Conservation (phyloP, 2,329 filamentous ascomycete genomes). For the Scortechinia acanthostroma region DNA sequence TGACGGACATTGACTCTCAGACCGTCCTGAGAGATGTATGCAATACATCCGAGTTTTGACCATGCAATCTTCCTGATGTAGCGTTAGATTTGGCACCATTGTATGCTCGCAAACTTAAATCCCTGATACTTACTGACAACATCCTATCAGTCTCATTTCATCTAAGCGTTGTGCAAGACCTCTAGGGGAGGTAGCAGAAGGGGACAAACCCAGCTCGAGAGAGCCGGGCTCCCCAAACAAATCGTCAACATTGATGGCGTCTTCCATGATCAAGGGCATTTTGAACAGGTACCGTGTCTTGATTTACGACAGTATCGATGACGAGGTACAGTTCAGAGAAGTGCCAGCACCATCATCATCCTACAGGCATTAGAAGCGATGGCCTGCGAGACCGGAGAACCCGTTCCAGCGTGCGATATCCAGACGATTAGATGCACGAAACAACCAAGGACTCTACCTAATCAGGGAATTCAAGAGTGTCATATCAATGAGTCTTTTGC, state of each 20-base stretch:
- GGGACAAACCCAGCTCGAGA: background rate
- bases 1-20: background rate
- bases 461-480: too few relatives aligned
- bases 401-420: too few relatives aligned
- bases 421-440: too few relatives aligned
- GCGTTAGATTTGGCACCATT: background rate
- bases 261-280: background rate
- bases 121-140: background rate
- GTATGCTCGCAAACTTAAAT: background rate
- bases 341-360: too few relatives aligned
- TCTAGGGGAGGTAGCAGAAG: background rate
- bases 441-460: too few relatives aligned
- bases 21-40: background rate
- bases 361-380: too few relatives aligned
- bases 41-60: background rate
- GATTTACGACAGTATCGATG: too few relatives aligned
- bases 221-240: background rate
- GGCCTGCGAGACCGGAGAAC: too few relatives aligned
- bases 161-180: background rate
- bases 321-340: too few relatives aligned
- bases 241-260: background rate
- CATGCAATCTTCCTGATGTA: background rate
- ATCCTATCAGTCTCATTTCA: background rate
- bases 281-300: too few relatives aligned
- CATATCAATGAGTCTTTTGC: too few relatives aligned